Evolutionary conservation across 2,329 filamentous ascomycete species (phyloP).

Genomic region (Calonectria pauciramosa): DNA sequence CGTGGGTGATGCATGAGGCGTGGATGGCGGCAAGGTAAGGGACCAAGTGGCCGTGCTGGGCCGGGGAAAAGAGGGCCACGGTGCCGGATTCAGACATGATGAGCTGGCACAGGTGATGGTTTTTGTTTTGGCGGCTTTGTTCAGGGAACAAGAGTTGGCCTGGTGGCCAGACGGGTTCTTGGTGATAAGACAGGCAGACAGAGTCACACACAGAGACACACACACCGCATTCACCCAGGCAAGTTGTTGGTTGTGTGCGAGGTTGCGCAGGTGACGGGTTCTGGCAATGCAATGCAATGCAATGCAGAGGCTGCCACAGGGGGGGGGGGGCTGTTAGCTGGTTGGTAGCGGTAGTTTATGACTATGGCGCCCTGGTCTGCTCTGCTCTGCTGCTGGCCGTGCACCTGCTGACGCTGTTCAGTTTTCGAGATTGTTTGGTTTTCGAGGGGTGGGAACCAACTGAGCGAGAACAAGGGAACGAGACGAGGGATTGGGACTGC

Average conservation of each 20-base stretch:
- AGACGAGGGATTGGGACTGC: background rate
- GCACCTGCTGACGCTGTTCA: conserved; percentile 2
- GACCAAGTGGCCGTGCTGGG: conserved; percentile 64
- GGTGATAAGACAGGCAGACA: background rate
- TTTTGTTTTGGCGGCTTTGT: background rate
- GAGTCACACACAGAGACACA: background rate
- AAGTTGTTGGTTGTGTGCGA: background rate
- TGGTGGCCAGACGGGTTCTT: background rate
- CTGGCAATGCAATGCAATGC: background rate
- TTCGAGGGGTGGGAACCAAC: background rate
- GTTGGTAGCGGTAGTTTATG: background rate
- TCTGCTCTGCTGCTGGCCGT: background rate
- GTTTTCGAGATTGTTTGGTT: background rate
- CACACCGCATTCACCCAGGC: background rate
- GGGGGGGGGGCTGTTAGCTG: background rate
- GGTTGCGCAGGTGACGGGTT: background rate
- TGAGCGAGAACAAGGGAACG: background rate
- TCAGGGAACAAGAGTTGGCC: background rate
- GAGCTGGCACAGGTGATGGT: background rate
- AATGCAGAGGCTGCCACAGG: background rate
- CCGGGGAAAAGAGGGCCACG: conserved; percentile 59
- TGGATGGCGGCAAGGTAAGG: conserved; percentile 71
- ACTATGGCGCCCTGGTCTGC: background rate
- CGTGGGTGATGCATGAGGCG: conserved; percentile 69
- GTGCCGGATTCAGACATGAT: conserved; percentile 50